Evolutionary conservation across 441 rosid species (phyloP).

Genomic region (Kokia cookei): DNA sequence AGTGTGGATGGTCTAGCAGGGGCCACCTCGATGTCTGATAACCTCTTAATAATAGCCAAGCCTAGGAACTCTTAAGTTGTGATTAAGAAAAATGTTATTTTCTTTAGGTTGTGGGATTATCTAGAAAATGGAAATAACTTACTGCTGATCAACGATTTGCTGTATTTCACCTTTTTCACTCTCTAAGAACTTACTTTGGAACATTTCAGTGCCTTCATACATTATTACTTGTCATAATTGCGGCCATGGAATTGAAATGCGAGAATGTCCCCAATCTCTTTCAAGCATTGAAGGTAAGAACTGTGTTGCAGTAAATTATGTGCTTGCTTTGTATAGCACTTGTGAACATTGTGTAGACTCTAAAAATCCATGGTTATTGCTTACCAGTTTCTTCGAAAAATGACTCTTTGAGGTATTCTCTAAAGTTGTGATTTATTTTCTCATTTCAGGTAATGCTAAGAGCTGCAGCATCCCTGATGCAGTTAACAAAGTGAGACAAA

Average conservation of each 20-base stretch:
- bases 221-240: slow-evolving; percentile 75
- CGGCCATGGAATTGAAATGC: slow-evolving; percentile 90
- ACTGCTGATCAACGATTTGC: background rate
- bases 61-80: background rate
- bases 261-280: slow-evolving; percentile 92
- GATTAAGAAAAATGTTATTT: background rate
- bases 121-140: background rate
- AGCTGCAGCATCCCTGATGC: slow-evolving; percentile 84
- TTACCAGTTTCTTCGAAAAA: too few species aligned
- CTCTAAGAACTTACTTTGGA: background rate
- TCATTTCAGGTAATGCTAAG: slow-evolving; percentile 55
- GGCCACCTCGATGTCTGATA: background rate
- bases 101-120: background rate
- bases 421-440: background rate
- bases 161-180: background rate
- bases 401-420: background rate
- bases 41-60: background rate
- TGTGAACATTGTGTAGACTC: too few species aligned
- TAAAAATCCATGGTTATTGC: too few species aligned
- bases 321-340: too few species aligned
- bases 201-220: slow-evolving; percentile 76
- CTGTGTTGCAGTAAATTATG: background rate
- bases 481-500: slow-evolving; percentile 75
- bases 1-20: background rate
- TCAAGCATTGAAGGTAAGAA: slow-evolving; percentile 57